Base-by-base conservation (phyloP, 2,329 filamentous ascomycete species). In the Dichotomopilus funicola region DNA sequence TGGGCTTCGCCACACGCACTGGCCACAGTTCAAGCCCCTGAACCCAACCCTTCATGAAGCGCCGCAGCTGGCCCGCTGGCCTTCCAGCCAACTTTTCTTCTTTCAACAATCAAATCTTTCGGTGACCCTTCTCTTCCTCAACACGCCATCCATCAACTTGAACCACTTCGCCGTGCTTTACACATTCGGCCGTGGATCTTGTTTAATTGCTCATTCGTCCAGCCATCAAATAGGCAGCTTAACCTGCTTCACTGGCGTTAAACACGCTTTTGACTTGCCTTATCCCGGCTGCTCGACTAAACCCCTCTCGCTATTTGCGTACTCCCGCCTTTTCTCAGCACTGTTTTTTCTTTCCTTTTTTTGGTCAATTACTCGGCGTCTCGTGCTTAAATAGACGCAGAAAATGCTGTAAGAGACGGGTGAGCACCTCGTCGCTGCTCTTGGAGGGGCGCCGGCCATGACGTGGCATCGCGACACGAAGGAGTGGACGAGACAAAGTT, bases 1-100 rank as follows among this genome's bases (percentile, higher is more conserved):
- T 3, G 13, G 41, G n/a, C 51, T 46, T 51, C 49, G 58, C 57
- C 59, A 60, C 59, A 38, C 38, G 59, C 61, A 61, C 53, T 35
- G 57, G 37, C 61, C 61, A 57, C n/a, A 5, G 34, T 49, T 41
- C 49, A 46, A 46, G 43, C 54, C 42, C 49, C 40, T 8, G 11
- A 35, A 19, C 51, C 53, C 56, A 58, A 40, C 55, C 56, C 55
- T 61, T 65, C 61, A 61, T 61, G 54, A 45, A 51, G 47, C 34
- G 44, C 56, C 45, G 54, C 58, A 41, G 58, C 59, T 62, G 62
- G 57, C 55, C 60, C 54, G 55, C 58, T 59, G 55, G 57, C 57
- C 61, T 51, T 51, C 38, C 54, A 37, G 54, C 61, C 63, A 62
- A 61, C 60, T 66, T 65, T 66, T 67, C 59, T 57, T 27, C 63